Evolutionary conservation across 116 monocot species (phyloP), one percentile per base, ranked within the genome.

Genomic region (Posidonia oceanica): DNA sequence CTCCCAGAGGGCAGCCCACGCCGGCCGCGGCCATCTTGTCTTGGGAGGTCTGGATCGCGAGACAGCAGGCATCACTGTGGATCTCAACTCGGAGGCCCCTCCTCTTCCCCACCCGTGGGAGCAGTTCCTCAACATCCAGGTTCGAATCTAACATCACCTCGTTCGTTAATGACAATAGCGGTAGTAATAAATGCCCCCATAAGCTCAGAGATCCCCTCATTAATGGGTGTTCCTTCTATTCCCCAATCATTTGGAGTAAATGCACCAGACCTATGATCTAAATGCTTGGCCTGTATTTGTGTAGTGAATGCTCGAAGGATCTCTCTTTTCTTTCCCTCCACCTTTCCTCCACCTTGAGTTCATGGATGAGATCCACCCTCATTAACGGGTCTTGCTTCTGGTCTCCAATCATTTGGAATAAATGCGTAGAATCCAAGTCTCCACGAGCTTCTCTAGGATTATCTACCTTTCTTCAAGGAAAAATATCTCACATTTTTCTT

Each of bases 91-190:
- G 39, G 71, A 77, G 36, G 48, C 12, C 48, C 18, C 71, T 16
- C 64, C 76, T 23, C 66, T 77, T 23, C 77, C 71, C 3, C 66
- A 77, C 57, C 77, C 70, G 15, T 77, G 77, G 77, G 71, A 77
- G 38, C 77, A 77, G 66, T 57, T 70, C 59, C 77, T 77, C 71
- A 70, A 77, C 64, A 57, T 77, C 64, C 70, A 77, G 77, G 77
- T 77, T 3, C 55, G 15, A 7, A 6, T 42, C n/a, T 39, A 3
- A 22, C 7, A 7, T 12, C 15, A 5, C 23, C 53, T 48, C 48
- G 12, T 48, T 48, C 12, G 48, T 48, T 48, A 48, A 48, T 48
- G 48, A 48, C 8, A 48, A 10, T 12, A 10, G 48, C 8, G 48
- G 29, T 29, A 48, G 12, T 12, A 48, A 48, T 48, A 48, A 48